A percentile compares a stretch with the other conserved stretches of the same genome.
Conservation (phyloP, 2,329 filamentous ascomycete species). For the Colletotrichum noveboracense region DNA sequence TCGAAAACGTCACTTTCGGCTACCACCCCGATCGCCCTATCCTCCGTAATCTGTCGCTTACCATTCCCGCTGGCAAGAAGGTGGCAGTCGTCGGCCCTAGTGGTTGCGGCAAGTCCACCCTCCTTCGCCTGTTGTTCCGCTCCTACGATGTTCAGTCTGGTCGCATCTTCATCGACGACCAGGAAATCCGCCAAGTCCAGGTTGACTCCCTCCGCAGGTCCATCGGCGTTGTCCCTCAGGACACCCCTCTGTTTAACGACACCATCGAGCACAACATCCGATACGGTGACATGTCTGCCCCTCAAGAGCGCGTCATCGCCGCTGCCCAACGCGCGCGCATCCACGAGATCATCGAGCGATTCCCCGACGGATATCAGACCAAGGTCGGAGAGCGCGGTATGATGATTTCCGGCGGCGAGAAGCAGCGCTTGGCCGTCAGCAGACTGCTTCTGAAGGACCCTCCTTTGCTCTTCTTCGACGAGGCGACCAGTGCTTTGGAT, state of each 20-base stretch:
- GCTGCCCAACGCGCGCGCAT: conserved; percentile 86
- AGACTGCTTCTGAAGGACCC: conserved; percentile 88
- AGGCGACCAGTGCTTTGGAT: conserved; percentile 90
- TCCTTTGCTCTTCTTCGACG: conserved; percentile 90
- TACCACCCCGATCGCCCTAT: conserved; percentile 90
- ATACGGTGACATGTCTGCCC: conserved; percentile 84
- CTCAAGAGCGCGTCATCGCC: conserved; percentile 72
- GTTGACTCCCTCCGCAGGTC: conserved; percentile 82
- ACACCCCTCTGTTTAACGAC: conserved; percentile 96
- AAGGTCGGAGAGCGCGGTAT: conserved; percentile 92
- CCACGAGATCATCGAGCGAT: conserved; percentile 78
- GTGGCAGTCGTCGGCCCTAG: conserved; percentile 94
- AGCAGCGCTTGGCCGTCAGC: conserved; percentile 86
- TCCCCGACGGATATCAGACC: conserved; percentile 89
- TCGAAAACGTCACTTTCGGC: conserved; percentile 94
- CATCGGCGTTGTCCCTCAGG: conserved; percentile 96
- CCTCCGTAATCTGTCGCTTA: conserved; percentile 81
- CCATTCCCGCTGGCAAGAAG: conserved; percentile 94
- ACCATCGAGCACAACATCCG: conserved; percentile 95
- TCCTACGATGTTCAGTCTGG: conserved; percentile 91
- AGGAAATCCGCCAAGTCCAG: conserved; percentile 84
- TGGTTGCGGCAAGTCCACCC: conserved; percentile 95
- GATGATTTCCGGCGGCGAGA: conserved; percentile 97
- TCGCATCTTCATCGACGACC: conserved; percentile 88
- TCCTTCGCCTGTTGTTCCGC: conserved; percentile 88